Evolutionary conservation across 495 filamentous ascomycete species (phyloP).

Genomic region (Annulohypoxylon nitens): DNA sequence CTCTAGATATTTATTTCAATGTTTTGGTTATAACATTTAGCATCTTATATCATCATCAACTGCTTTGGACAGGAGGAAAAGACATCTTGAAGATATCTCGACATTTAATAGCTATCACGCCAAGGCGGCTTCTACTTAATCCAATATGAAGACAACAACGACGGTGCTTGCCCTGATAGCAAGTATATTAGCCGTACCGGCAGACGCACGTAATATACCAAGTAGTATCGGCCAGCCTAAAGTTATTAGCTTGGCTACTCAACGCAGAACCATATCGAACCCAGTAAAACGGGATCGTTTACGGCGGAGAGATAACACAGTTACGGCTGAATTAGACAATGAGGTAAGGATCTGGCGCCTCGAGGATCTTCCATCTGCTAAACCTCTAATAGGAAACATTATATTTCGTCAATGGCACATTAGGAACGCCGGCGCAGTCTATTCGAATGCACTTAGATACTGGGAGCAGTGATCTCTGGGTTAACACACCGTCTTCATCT

Average conservation of each 20-base stretch:
- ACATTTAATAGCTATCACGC: neutral
- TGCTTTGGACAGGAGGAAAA: slow-evolving; percentile 35
- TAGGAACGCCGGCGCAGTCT: slow-evolving; percentile 77
- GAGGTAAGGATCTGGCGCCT: slow-evolving; percentile 54
- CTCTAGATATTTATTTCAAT: slow-evolving; percentile 18
- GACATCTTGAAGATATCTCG: slow-evolving; percentile 2
- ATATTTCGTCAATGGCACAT: slow-evolving; percentile 77
- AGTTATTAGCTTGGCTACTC: slow-evolving; percentile 63
- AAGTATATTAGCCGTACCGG: slow-evolving; percentile 34
- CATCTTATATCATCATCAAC: slow-evolving; percentile 19
- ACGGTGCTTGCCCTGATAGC: slow-evolving; percentile 36
- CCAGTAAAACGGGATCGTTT: slow-evolving; percentile 60
- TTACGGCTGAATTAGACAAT: slow-evolving; percentile 63
- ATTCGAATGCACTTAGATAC: slow-evolving; percentile 82
- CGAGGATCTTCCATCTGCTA: slow-evolving; percentile 12
- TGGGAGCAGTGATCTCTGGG: slow-evolving; percentile 92
- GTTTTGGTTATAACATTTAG: slow-evolving; percentile 40
- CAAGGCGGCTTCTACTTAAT: slow-evolving; percentile 11
- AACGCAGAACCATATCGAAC: slow-evolving; percentile 57
- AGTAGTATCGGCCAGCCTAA: slow-evolving; percentile 50
- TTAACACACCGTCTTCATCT: slow-evolving; percentile 74
- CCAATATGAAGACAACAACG: slow-evolving; percentile 36
- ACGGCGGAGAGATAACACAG: slow-evolving; percentile 56
- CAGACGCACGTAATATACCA: slow-evolving; percentile 49
- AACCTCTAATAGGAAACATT: slow-evolving; percentile 64